Evolutionary conservation across 768 basidiomycete genomes (phyloP), one percentile per base, ranked within the genome.

Genomic region (Cystofilobasidium bisporidii): DNA sequence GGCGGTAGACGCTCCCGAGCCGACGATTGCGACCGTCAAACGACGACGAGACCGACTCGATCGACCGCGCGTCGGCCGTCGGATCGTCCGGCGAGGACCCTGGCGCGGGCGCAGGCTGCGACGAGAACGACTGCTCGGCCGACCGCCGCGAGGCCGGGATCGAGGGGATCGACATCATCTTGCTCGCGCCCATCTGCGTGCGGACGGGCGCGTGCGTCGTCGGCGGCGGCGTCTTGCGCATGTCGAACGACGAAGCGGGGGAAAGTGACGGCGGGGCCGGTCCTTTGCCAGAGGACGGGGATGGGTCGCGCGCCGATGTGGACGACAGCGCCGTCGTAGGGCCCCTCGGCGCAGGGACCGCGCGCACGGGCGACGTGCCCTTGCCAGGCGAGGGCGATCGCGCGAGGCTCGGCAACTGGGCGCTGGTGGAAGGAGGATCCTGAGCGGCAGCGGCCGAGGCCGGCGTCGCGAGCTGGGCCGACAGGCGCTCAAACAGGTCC

Each of bases 101-200:
- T 3, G 38, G 24, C 20, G 38, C 2, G 10, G 41, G 26, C 17
- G 45, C 45, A 1, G 65, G 65, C 14, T 30, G 58, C 30, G 67
- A 68, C 3, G 47, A 47, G 41, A 68, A 63, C 11, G 47, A 40
- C 61, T 62, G 61, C 48, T 47, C 48, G 22, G 62, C 67, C 0
- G 61, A 41, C 41, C 45, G 50, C 12, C 67, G 61, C 22, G 30
- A 24, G 12, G 56, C 55, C 6, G 67, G 67, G 28, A 68, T 68
- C 3, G 20, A 32, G 0, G 67, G 67, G 40, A 68, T 56, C 1
- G 50, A 5, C 67, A 68, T 68, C 67, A 63, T 63, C 45, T 56
- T 62, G 57, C 48, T 53, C 30, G 53, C 43, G 11, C 40, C 18
- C n/a, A 68, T 36, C 32, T 68, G 67, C 12, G 61, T 68, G 18